phyloP scores from a whole-genome alignment of 805 yeast genomes.

The Kodamaea kakaduensis region DNA sequence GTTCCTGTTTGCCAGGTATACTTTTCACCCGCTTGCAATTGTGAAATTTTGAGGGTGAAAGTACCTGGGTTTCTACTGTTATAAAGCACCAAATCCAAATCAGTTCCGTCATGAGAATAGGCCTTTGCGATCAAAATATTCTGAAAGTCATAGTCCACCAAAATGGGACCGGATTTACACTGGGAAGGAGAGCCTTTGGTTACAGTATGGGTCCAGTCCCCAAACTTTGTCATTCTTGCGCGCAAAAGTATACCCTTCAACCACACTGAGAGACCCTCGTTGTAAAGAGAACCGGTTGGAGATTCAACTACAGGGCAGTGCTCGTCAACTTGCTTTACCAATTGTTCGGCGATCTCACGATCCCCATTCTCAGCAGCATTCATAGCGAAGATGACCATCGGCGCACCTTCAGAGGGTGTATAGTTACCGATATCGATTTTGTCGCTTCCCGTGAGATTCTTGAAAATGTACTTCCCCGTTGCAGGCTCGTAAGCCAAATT shows the following conservation, averaged over 20 bases:
- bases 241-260: constrained; percentile 8
- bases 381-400: constrained; percentile 9
- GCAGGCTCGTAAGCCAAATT: constrained; percentile 6
- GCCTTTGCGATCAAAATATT: constrained; percentile 11
- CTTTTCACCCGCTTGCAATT: constrained; percentile 3
- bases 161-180: constrained; percentile 10
- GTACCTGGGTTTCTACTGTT: constrained; percentile 10
- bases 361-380: constrained; percentile 11
- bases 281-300: constrained; percentile 9
- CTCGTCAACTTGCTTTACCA: constrained; percentile 10
- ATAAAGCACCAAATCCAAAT: constrained; percentile 10
- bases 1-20: not conserved
- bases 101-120: constrained; percentile 9
- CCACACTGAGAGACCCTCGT: constrained; percentile 10
- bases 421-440: constrained; percentile 10
- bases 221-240: constrained; percentile 9
- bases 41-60: constrained; percentile 8
- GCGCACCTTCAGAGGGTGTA: constrained; percentile 9
- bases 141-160: constrained; percentile 10
- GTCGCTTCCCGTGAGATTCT: constrained; percentile 9
- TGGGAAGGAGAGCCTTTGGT: constrained; percentile 9
- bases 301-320: constrained; percentile 7
- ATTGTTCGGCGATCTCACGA: constrained; percentile 8
- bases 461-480: constrained; percentile 6
- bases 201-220: constrained; percentile 11